Evolutionary conservation across 345 rosid genomes (phyloP).

Genomic region (Euphorbia peplus): DNA sequence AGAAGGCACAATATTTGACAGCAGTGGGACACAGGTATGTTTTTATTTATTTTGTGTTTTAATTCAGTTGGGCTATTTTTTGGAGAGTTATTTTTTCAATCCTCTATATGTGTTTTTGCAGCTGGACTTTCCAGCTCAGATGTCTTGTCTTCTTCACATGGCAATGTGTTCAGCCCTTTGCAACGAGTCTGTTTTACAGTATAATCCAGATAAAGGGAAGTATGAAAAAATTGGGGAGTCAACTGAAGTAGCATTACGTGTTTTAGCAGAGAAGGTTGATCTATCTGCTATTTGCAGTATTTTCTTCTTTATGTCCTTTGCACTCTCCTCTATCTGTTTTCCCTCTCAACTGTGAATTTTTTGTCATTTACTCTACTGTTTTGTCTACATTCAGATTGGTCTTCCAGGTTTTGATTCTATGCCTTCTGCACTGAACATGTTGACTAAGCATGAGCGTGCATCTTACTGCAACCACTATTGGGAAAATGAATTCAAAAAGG

Average conservation of each 20-base stretch:
- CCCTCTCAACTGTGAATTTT: not conserved
- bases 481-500: constrained; percentile 94
- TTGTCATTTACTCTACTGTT: not conserved
- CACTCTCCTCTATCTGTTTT: constrained; percentile 1
- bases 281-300: not conserved
- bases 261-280: constrained; percentile 89
- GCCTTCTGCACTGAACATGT: constrained; percentile 84
- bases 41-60: constrained; percentile 14
- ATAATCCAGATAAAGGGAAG: constrained; percentile 85
- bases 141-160: constrained; percentile 87
- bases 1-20: constrained; percentile 77
- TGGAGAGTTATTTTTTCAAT: not conserved
- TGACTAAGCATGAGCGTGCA: constrained; percentile 97
- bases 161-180: constrained; percentile 98
- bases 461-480: constrained; percentile 97
- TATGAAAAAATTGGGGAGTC: constrained; percentile 98
- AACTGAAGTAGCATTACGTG: constrained; percentile 98
- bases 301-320: not conserved
- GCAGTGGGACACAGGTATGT: constrained; percentile 62
- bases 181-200: constrained; percentile 90
- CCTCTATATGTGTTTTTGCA: constrained; percentile 31
- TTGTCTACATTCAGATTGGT: constrained; percentile 66
- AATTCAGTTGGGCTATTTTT: not conserved
- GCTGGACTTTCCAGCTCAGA: constrained; percentile 90
- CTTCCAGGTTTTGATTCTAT: constrained; percentile 99